Percentiles rank a stretch among this genome's conserved stretches.
These are phyloP conservation scores for Candida bentonensis DNA, from an alignment of 805 yeast genomes.

Conservation along the genomic window DNA sequence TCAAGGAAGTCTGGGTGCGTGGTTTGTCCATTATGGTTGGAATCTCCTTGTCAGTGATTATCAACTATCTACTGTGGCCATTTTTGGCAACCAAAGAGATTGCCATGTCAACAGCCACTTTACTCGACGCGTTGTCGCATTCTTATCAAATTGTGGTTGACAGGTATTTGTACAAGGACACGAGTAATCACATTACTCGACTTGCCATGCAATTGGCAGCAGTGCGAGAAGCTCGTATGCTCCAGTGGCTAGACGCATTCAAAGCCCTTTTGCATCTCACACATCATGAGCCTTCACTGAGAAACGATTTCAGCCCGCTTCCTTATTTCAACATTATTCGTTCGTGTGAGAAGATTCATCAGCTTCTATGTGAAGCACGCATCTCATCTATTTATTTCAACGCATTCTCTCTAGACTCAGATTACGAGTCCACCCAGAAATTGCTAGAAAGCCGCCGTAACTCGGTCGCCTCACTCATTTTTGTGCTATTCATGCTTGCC, in stretches of 20 bases:
- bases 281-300: not conserved
- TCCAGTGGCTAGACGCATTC: not conserved
- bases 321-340: not conserved
- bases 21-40: not conserved
- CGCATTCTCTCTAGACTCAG: not conserved
- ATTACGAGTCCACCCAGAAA: not conserved
- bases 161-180: not conserved
- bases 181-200: not conserved
- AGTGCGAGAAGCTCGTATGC: not conserved
- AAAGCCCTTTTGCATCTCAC: not conserved
- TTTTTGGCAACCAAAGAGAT: not conserved
- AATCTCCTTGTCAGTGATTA: not conserved
- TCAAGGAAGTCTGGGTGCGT: not conserved
- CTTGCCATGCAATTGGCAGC: conserved; percentile 1
- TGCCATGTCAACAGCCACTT: not conserved
- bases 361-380: not conserved
- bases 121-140: not conserved
- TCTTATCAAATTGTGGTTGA: not conserved
- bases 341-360: not conserved
- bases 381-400: not conserved
- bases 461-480: not conserved
- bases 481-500: not conserved
- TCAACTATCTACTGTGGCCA: conserved; percentile 1
- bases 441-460: not conserved
- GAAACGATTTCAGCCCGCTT: not conserved